phyloP scores from a whole-genome alignment of 495 filamentous ascomycete genomes.

The Hamigera avellanea region DNA sequence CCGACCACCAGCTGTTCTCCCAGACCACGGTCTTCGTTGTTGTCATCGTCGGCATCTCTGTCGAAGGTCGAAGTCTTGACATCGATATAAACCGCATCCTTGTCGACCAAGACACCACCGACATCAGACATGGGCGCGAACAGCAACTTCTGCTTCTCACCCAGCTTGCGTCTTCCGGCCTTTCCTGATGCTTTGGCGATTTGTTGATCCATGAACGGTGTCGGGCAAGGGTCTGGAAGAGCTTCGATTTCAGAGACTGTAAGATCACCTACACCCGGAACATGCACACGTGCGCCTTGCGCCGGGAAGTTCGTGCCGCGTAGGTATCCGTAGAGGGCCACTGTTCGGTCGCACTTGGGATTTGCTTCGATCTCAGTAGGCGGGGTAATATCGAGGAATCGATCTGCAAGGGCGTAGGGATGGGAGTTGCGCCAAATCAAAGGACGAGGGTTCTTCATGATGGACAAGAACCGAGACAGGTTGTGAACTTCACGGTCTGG shows the following conservation, averaged over 20 bases:
- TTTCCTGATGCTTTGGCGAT: slow-evolving; percentile 74
- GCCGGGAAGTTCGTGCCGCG: slow-evolving; percentile 92
- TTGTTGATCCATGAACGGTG: slow-evolving; percentile 78
- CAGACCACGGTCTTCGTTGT: slow-evolving; percentile 60
- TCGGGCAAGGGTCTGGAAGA: slow-evolving; percentile 90
- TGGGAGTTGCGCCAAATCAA: slow-evolving; percentile 95
- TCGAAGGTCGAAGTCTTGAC: slow-evolving; percentile 69
- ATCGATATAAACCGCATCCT: slow-evolving; percentile 72
- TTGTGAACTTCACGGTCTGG: slow-evolving; percentile 96
- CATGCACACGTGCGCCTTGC: slow-evolving; percentile 76
- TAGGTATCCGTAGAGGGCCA: slow-evolving; percentile 88
- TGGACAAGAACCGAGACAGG: slow-evolving; percentile 80
- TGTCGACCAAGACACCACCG: slow-evolving; percentile 76
- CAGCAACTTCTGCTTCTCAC: slow-evolving; percentile 90
- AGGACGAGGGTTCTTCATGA: slow-evolving; percentile 97
- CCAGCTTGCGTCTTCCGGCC: slow-evolving; percentile 58
- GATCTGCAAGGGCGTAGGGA: slow-evolving; percentile 85
- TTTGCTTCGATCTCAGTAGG: slow-evolving; percentile 81
- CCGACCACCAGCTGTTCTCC: slow-evolving; percentile 90
- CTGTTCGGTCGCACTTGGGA: slow-evolving; percentile 75
- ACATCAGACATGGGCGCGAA: slow-evolving; percentile 98
- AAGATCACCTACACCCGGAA: slow-evolving; percentile 91
- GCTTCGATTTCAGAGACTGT: slow-evolving; percentile 73
- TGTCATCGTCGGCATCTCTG: slow-evolving; percentile 45
- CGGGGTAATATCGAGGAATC: slow-evolving; percentile 87